Conservation (phyloP, 2,329 filamentous ascomycete species). For the Aaosphaeria pasadenensis region DNA sequence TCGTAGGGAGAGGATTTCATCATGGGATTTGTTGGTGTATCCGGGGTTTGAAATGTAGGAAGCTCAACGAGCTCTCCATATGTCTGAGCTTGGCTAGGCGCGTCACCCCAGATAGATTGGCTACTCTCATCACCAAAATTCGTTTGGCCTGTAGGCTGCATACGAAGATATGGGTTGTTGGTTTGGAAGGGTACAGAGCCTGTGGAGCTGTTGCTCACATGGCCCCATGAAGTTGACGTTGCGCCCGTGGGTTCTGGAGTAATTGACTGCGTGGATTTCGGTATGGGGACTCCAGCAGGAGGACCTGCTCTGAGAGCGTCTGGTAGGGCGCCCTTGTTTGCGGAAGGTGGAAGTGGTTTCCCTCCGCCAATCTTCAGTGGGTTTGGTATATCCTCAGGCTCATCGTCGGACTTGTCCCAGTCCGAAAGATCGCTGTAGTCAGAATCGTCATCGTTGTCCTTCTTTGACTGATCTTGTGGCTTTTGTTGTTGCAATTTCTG, state of each 20-base stretch:
- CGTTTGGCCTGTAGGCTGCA: conserved; percentile 36
- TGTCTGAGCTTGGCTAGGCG: conserved; percentile 19
- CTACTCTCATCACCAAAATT: conserved; percentile 36
- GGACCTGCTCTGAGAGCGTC: conserved; percentile 30
- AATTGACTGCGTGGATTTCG: conserved; percentile 24
- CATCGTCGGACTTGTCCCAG: conserved; percentile 37
- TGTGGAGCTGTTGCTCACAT: conserved; percentile 27
- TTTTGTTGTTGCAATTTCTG: not conserved
- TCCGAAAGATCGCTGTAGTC: conserved; percentile 34
- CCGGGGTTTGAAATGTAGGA: conserved; percentile 40
- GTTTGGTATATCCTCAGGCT: conserved; percentile 31
- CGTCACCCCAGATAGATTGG: conserved; percentile 38
- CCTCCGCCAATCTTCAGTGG: conserved; percentile 34
- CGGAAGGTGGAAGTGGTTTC: conserved; percentile 17
- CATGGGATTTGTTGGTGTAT: conserved; percentile 36
- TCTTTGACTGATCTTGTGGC: not conserved
- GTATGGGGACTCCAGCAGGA: conserved; percentile 27
- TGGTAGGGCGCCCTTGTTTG: conserved; percentile 19
- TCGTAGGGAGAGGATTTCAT: conserved; percentile 19
- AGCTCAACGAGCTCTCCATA: conserved; percentile 39
- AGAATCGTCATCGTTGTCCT: conserved; percentile 16
- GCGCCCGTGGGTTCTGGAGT: conserved; percentile 28
- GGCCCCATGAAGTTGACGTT: conserved; percentile 24
- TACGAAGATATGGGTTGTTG: conserved; percentile 44
- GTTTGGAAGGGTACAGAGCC: conserved; percentile 35